Base-by-base conservation (phyloP, 768 basidiomycete genomes). In the Lentinula sp. region DNA sequence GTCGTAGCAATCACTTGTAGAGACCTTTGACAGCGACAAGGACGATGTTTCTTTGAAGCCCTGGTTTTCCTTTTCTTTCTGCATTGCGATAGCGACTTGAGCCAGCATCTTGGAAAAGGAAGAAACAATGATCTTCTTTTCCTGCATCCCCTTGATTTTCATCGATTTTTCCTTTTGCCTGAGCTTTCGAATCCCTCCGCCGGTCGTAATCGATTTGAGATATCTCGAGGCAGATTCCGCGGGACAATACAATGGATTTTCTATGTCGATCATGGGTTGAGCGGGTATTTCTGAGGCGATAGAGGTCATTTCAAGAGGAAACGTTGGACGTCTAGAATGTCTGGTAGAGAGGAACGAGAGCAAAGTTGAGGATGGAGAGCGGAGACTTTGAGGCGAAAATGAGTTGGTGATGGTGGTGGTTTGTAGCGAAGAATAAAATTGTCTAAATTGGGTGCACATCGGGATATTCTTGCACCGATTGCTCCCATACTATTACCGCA, bases 201-300 rank as follows among this genome's bases (percentile, higher is more conserved):
- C 50, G 20, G 35, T 68, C 72, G n/a, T 78, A 79, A 85, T 69
- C 56, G 72, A 75, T 57, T 76, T 69, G 59, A 85, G 71, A 67
- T 80, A 85, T 33, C 73, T 68, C 53, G 74, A 69, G 10, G 82
- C 79, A 57, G 81, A 71, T 9, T 84, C 61, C 23, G 74, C 66
- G 13, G 85, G 83, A 62, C 85, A 86, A 69, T 85, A 86, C 46
- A 81, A 73, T 6, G 85, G 84, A 61, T 86, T 86, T 32, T 80
- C 72, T n/a, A 75, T 68, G 70, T 85, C 83, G 32, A 81, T 67
- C 16, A 75, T 60, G 55, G 55, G 55, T 32, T 23, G 18, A 39
- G 23, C 10, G 43, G 81, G 81, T 52, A 60, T 32, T n/a, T 32
- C 49, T 28, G 50, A 36, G 28, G 45, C 12, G 23, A 37, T 32